Conservation (phyloP, 768 basidiomycete species). For the Amanita pallidorosea region DNA sequence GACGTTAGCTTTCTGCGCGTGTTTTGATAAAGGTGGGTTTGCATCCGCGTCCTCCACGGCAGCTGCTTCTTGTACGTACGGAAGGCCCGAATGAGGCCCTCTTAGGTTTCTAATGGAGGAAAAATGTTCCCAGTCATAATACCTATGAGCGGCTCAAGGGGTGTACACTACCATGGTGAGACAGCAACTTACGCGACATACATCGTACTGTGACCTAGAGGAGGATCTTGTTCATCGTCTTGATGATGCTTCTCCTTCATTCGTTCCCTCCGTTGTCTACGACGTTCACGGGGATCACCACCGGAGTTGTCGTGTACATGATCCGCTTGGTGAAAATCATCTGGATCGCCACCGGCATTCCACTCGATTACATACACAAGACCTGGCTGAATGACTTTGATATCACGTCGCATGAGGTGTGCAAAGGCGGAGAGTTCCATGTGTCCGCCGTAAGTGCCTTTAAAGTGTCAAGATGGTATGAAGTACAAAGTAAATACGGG, state of each 20-base stretch:
- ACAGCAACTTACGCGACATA: conserved; percentile 76
- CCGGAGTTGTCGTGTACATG: conserved; percentile 7
- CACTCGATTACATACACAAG: conserved; percentile 87
- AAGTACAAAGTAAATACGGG: conserved; percentile 8
- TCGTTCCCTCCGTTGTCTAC: conserved; percentile 5
- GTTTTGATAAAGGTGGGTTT: conserved; percentile 16
- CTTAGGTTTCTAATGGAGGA: conserved; percentile 82
- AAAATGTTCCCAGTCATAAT: conserved; percentile 94
- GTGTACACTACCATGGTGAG: conserved; percentile 6
- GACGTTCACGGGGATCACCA: conserved; percentile 4
- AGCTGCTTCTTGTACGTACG: conserved; percentile 45
- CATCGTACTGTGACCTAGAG: conserved; percentile 26
- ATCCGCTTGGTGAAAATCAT: conserved; percentile 2
- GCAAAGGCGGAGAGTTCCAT: conserved; percentile 91
- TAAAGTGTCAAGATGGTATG: conserved; percentile 1
- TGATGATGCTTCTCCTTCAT: conserved; percentile 1
- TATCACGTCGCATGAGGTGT: conserved; percentile 62
- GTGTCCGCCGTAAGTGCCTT: conserved; percentile 87
- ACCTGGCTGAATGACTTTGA: conserved; percentile 90
- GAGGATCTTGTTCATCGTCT: conserved; percentile 9
- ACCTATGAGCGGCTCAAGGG: conserved; percentile 30
- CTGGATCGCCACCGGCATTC: conserved; percentile 43
- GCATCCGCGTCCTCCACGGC: conserved; percentile 17
- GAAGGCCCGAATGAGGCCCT: conserved; percentile 75
- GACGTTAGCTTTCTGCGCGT: conserved; percentile 11